A percentile compares a stretch with the other conserved stretches of the same genome.
Conservation (phyloP, 1,139 yeast species). For the Saccharomyces uvarum region DNA sequence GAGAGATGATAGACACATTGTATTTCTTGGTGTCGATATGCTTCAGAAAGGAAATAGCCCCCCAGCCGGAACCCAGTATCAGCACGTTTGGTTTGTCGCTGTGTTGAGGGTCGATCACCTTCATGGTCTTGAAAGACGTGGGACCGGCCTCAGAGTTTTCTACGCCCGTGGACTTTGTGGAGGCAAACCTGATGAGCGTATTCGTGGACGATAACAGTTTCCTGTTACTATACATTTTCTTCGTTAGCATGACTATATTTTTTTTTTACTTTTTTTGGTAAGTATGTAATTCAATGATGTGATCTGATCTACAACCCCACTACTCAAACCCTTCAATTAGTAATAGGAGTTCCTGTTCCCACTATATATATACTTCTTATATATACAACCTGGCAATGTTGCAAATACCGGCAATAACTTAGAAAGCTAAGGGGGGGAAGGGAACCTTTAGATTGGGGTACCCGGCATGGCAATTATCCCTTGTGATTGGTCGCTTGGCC, state of each 20-base stretch:
- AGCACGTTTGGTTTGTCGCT: conserved; percentile 41
- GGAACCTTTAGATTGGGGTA: neutral
- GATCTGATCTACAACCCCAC: neutral
- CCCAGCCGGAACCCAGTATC: conserved; percentile 94
- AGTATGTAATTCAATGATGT: neutral
- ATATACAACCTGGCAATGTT: neutral
- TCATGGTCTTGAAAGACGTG: conserved; percentile 36
- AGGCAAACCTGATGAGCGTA: conserved; percentile 1
- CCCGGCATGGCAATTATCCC: neutral
- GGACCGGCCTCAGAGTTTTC: conserved; percentile 29
- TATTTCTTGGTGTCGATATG: conserved; percentile 80
- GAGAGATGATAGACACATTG: conserved; percentile 85
- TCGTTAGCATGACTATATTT: neutral
- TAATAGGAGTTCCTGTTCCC: neutral
- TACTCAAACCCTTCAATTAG: neutral
- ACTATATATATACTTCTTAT: neutral
- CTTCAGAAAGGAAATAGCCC: conserved; percentile 75
- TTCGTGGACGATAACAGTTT: neutral
- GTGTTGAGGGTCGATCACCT: conserved; percentile 30
- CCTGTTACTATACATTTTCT: neutral
- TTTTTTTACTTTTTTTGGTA: neutral
- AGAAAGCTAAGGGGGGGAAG: neutral
- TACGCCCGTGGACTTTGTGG: conserved; percentile 6
- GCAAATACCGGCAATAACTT: neutral
- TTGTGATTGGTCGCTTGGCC: neutral